These are phyloP conservation scores for Glarea lozoyensis DNA, from an alignment of 495 filamentous ascomycete genomes.

Conservation along the genomic window DNA sequence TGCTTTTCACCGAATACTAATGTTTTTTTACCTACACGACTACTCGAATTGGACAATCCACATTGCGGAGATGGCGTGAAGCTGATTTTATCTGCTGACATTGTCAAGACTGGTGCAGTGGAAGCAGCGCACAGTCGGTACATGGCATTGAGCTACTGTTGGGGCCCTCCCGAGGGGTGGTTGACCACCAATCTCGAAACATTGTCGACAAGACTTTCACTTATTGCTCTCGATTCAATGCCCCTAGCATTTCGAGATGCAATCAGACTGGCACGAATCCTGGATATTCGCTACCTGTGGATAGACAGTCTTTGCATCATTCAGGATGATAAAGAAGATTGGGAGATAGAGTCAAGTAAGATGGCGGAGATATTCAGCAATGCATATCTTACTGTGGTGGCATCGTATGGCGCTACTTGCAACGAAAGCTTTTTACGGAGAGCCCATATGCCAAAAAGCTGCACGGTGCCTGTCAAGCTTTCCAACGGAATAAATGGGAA, in stretches of 20 bases:
- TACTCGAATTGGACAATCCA: background rate
- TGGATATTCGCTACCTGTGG: conserved; percentile 13
- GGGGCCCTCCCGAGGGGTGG: background rate
- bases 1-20: background rate
- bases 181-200: background rate
- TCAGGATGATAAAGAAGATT: conserved; percentile 16
- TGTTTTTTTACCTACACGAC: background rate
- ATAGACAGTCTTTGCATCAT: conserved; percentile 16
- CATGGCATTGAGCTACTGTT: conserved; percentile 2
- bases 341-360: conserved; percentile 13
- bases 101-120: background rate
- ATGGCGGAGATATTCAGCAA: conserved; percentile 16
- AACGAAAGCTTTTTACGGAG: conserved; percentile 1
- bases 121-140: background rate
- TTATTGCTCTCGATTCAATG: conserved; percentile 6
- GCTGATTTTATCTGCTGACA: background rate
- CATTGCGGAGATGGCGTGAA: background rate
- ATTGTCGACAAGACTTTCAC: background rate
- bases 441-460: background rate
- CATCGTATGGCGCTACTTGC: conserved; percentile 4
- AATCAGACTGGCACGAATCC: conserved; percentile 7
- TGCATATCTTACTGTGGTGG: conserved; percentile 12
- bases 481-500: background rate
- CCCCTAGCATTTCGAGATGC: conserved; percentile 17
- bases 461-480: background rate